These are phyloP conservation scores for Vanrija sp. DNA, from an alignment of 1,284 basidiomycete genomes.

Conservation along the genomic window DNA sequence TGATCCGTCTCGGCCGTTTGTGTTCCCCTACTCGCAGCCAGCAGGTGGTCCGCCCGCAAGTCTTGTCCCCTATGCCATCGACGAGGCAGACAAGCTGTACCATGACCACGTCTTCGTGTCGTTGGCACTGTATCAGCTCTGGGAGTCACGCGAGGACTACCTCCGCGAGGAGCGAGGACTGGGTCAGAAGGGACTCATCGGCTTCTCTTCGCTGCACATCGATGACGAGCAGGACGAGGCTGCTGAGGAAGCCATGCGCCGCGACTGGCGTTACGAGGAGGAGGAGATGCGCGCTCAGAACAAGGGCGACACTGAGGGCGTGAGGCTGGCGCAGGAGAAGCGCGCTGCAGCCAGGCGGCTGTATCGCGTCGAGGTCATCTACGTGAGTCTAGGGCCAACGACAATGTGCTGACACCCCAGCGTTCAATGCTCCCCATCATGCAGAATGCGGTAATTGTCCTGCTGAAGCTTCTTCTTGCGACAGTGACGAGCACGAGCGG, in stretches of 20 bases:
- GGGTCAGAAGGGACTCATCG: constrained; percentile 53
- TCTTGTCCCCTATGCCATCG: constrained; percentile 87
- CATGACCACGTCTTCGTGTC: constrained; percentile 86
- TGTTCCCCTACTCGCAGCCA: constrained; percentile 84
- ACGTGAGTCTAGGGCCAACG: constrained; percentile 57
- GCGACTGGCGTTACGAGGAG: constrained; percentile 61
- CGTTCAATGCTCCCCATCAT: constrained; percentile 71
- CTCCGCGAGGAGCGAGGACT: constrained; percentile 90
- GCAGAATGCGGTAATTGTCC: constrained; percentile 80
- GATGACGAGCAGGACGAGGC: constrained; percentile 44
- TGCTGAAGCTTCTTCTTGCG: constrained; percentile 80
- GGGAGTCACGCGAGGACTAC: constrained; percentile 89
- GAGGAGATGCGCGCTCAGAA: constrained; percentile 55
- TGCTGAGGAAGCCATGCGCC: constrained; percentile 54
- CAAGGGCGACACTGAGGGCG: constrained; percentile 55
- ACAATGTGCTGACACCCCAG: constrained; percentile 19
- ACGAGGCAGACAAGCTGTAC: constrained; percentile 90
- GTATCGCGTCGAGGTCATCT: constrained; percentile 82
- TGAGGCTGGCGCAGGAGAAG: constrained; percentile 62
- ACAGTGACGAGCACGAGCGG: constrained; percentile 72
- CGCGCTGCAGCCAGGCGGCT: constrained; percentile 75
- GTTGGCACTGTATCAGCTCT: constrained; percentile 86
- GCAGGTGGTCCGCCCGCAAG: constrained; percentile 35
- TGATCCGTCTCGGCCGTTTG: constrained; percentile 87
- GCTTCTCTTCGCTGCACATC: constrained; percentile 52